Base-by-base conservation (phyloP, 306 rosid genomes). In the Sesbania bispinosa region DNA sequence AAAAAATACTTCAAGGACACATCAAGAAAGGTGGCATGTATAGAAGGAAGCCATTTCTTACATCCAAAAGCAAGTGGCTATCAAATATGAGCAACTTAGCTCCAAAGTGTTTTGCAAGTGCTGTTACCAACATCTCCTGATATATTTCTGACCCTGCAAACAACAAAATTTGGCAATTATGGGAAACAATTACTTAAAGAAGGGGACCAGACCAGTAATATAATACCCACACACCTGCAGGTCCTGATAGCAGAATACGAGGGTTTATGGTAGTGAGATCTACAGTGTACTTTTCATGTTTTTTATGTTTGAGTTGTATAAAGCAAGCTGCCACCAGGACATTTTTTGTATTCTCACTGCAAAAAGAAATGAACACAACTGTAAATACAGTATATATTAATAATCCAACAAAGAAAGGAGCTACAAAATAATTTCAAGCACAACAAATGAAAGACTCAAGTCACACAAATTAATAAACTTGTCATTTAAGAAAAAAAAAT, bases 1-100 rank as follows among this genome's bases (percentile, higher is more conserved):
- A 61, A 66, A 54, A 26, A 50, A 54, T 9, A 35, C 32, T 54
- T 53, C 62, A 57, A 76, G 10, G 74, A 47, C 57, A 19, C 45
- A 61, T 57, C 46, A 82, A 53, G 6, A 29, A 36, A 67, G 24
- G 35, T 46, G 75, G 62, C 51, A 71, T 21, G 68, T 42, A 67
- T 54, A 27, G 4, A 79, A 80, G 48, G 81, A 58, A 74, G 65
- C 27, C 80, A 68, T 70, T 66, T 86, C 97, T 89, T 92, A 92
- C 97, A 78, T 90, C 94, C 97, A 89, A 74, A 86, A 89, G 87
- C 48, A 82, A 82, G 60, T 89, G 97, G 87, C 94, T 92, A 79
- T 92, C 96, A 81, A 95, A 95, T 75, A 95, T 85, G 72, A 95
- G 99, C 84, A 95, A 83, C 86, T 95, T 95, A 51, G 99, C 96